Conservation (phyloP, 169 alveolate species). For the Perkinsus olseni region DNA sequence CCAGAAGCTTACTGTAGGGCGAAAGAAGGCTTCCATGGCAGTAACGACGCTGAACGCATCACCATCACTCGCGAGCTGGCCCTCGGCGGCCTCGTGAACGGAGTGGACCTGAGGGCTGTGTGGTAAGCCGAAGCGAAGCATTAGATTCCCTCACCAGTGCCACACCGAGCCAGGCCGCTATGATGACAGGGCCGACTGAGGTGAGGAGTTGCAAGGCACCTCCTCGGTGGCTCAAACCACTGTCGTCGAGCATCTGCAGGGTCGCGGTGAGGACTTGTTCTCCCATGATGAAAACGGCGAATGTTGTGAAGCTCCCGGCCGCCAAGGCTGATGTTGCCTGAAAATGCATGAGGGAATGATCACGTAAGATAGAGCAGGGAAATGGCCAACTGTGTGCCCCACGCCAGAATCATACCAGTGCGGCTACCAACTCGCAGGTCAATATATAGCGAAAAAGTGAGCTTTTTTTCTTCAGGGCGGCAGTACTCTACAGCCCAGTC, state of each 20-base stretch:
- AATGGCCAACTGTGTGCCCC: no score
- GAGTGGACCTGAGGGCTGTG: not conserved
- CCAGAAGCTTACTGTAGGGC: not conserved
- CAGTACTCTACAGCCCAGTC: no score
- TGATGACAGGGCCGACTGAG: not conserved
- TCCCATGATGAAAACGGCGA: not conserved
- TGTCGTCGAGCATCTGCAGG: not conserved
- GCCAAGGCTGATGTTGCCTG: not conserved
- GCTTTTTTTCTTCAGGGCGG: no score
- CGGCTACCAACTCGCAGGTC: no score
- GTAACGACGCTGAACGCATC: not conserved
- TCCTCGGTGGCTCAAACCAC: not conserved
- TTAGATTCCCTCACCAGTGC: not conserved
- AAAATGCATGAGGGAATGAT: no score
- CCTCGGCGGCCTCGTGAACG: not conserved
- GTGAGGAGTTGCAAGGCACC: not conserved
- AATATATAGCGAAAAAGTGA: no score
- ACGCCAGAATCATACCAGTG: no score
- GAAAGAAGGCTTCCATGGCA: not conserved
- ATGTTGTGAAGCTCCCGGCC: not conserved
- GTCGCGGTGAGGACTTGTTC: not conserved
- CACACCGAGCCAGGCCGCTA: not conserved
- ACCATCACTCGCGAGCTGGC: not conserved
- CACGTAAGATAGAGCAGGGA: not conserved
- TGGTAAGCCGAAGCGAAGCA: no score